Base-by-base conservation (phyloP, 768 basidiomycete species). In the Bullera alba region DNA sequence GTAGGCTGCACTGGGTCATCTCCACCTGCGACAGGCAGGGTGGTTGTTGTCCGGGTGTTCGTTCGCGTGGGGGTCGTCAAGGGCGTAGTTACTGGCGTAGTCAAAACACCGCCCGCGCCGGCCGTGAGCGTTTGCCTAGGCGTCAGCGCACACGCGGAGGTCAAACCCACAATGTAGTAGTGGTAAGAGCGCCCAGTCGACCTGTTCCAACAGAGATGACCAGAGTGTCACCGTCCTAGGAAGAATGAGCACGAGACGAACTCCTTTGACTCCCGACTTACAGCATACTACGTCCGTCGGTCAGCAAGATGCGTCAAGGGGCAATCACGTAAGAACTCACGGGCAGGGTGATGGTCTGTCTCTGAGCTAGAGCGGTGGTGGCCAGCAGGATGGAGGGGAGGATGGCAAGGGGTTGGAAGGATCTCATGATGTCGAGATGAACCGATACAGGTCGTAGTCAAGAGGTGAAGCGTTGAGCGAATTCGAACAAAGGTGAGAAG, bases 141-240 rank as follows among this genome's bases (percentile, higher is more conserved):
- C 32, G 32, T 34, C n/a, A 34, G 32, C n/a, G 8, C 32, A n/a
- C 32, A n/a, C 8, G 7, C 25, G n/a, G 41, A 16, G 25, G 21
- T 48, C 7, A 23, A 19, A 39, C 35, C 53, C 26, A n/a, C 34
- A 4, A 34, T 17, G 42, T 42, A 23, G 36, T 29, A 26, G 19
- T 30, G 39, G 21, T 34, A n/a, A 34, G 32, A 34, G 32, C 32
- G 30, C 65, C 65, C 12, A 32, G 22, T 8, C 54, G 56, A 39
- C 62, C 55, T 35, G 65, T 67, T 27, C 48, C 46, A 19, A 56
- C 42, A 3, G 65, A 67, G 22, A 67, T 19, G 38, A 67, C 54
- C 2, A 58, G 28, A 19, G 65, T 67, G 43, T 67, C 51, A 38
- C 65, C 65, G 36, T 67, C 49, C 61, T 65, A 36, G 21, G 23